Percentiles rank a stretch among this genome's conserved stretches.
phyloP scores from a whole-genome alignment of 2,329 filamentous ascomycete species.

The Monosporascus ibericus region DNA sequence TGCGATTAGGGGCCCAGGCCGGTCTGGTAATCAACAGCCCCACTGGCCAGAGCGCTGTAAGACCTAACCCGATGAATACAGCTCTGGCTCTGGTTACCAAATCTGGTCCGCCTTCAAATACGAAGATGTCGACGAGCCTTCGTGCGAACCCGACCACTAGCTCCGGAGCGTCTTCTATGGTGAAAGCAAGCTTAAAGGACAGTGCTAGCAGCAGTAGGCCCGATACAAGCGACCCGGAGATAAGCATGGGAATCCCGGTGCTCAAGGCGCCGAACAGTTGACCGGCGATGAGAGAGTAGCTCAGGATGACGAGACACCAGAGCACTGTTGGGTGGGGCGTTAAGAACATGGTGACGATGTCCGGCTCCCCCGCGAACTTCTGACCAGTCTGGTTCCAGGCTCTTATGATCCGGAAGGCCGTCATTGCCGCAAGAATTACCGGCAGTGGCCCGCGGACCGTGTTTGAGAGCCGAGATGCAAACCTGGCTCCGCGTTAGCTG shows the following conservation, averaged over 20 bases:
- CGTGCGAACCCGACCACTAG: slow-evolving; percentile 50
- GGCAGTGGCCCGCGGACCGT: slow-evolving; percentile 21
- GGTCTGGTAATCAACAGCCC: slow-evolving; percentile 29
- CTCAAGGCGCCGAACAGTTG: slow-evolving; percentile 37
- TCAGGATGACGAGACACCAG: slow-evolving; percentile 65
- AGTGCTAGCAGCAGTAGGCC: slow-evolving; percentile 51
- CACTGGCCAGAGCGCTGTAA: slow-evolving; percentile 31
- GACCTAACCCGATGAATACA: slow-evolving; percentile 42
- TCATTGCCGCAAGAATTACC: slow-evolving; percentile 43
- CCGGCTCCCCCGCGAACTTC: slow-evolving; percentile 86
- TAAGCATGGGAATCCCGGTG: slow-evolving; percentile 31
- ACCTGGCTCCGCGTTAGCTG: slow-evolving; percentile 1
- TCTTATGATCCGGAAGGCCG: slow-evolving; percentile 59
- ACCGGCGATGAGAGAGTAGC: slow-evolving; percentile 58
- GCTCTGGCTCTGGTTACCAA: slow-evolving; percentile 43
- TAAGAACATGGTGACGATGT: slow-evolving; percentile 72
- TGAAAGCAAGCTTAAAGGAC: slow-evolving; percentile 86
- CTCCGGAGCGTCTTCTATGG: slow-evolving; percentile 81
- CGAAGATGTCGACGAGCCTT: slow-evolving; percentile 33
- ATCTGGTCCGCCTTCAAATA: slow-evolving; percentile 28
- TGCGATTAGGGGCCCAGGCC: slow-evolving; percentile 16
- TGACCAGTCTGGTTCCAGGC: slow-evolving; percentile 97
- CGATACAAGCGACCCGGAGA: slow-evolving; percentile 34
- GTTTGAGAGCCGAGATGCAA: slow-evolving; percentile 12
- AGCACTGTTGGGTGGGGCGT: slow-evolving; percentile 58